phyloP scores from a whole-genome alignment of 2,329 filamentous ascomycete species.

The Fusarium tjaetaba region DNA sequence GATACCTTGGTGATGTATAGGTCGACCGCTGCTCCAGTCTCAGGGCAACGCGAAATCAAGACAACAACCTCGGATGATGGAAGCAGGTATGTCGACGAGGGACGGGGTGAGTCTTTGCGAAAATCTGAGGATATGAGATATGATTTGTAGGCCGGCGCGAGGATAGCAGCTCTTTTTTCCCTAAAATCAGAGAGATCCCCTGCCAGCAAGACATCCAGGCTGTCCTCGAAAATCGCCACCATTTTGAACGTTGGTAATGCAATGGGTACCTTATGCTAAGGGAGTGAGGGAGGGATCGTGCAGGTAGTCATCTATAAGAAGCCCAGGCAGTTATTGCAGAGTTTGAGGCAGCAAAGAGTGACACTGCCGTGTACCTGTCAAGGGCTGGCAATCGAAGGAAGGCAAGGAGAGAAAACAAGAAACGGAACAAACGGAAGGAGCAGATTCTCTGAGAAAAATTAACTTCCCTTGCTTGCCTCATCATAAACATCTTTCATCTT shows the following conservation, averaged over 20 bases:
- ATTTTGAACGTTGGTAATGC: not conserved
- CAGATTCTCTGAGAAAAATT: not conserved
- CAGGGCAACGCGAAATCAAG: conserved; percentile 3
- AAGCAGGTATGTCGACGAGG: conserved; percentile 24
- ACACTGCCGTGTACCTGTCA: conserved; percentile 24
- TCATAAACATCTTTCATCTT: not conserved
- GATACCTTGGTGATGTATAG: conserved; percentile 25
- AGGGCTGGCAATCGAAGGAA: not conserved
- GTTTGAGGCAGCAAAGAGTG: conserved; percentile 16
- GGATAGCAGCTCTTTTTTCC: not conserved
- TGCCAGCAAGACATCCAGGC: not conserved
- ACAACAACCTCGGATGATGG: conserved; percentile 22
- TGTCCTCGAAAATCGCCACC: conserved; percentile 2
- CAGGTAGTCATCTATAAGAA: not conserved
- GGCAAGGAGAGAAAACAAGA: not conserved
- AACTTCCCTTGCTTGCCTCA: not conserved
- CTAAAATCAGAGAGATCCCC: not conserved
- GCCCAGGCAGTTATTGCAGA: not conserved
- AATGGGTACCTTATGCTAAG: too few species aligned
- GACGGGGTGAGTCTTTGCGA: not conserved
- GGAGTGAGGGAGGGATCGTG: too few species aligned
- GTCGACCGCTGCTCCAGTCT: conserved; percentile 6
- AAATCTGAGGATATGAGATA: conserved; percentile 24
- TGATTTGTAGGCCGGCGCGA: conserved; percentile 24
- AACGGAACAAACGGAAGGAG: not conserved